A percentile compares a stretch with the other conserved stretches of the same genome.
phyloP scores from a whole-genome alignment of 2,329 filamentous ascomycete genomes.

The Shiraia sp. region DNA sequence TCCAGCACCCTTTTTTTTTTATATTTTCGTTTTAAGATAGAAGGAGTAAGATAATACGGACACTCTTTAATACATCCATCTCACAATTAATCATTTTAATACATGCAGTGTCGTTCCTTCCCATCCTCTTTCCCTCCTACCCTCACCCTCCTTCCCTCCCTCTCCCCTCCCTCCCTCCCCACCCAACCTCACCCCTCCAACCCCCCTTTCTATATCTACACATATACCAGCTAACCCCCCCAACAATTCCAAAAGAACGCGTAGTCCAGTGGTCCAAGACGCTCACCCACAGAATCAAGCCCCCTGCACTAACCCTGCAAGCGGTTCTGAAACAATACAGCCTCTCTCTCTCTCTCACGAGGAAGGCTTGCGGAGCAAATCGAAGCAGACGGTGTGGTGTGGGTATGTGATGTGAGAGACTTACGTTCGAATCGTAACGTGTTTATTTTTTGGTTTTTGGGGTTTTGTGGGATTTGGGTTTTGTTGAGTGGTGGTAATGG shows the following conservation, averaged over 20 bases:
- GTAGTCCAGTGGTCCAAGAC: slow-evolving; percentile 8
- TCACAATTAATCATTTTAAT: too few species aligned
- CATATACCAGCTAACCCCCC: background rate
- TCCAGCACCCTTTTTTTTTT: background rate
- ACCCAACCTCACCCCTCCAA: background rate
- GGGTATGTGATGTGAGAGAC: slow-evolving; percentile 1
- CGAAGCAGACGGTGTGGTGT: background rate
- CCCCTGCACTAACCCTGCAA: background rate
- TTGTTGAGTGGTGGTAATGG: background rate
- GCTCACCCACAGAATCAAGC: slow-evolving; percentile 2
- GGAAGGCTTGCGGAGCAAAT: too few species aligned
- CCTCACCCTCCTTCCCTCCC: background rate
- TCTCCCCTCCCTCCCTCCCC: background rate
- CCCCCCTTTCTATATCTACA: background rate
- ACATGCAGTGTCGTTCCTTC: too few species aligned
- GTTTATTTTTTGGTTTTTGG: background rate
- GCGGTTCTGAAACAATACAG: background rate
- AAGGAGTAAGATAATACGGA: background rate
- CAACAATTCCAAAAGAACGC: background rate
- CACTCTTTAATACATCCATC: too few species aligned
- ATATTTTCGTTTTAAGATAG: slow-evolving; percentile 1
- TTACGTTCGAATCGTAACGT: slow-evolving; percentile 1
- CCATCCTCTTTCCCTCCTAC: too few species aligned
- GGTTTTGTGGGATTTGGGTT: background rate
- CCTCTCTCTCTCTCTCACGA: too few species aligned